A percentile compares a stretch with the other conserved stretches of the same genome.
These are phyloP conservation scores for Coniferiporia sulphurascens DNA, from an alignment of 1,284 basidiomycete genomes.

Conservation along the genomic window DNA sequence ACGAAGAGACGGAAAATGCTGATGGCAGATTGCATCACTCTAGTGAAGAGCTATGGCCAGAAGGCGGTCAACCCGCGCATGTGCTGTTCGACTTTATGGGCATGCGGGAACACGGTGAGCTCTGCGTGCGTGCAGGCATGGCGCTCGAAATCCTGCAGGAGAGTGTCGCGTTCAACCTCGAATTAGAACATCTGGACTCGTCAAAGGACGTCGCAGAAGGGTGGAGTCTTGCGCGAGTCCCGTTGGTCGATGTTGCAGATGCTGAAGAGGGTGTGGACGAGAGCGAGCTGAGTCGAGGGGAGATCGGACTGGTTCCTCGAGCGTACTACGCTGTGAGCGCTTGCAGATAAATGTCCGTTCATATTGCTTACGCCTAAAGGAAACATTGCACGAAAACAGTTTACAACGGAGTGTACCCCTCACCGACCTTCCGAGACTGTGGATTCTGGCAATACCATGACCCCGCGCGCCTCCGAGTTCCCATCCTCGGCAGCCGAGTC, in stretches of 20 bases:
- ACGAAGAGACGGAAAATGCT: background rate
- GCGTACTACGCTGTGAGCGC: constrained; percentile 65
- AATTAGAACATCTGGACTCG: constrained; percentile 38
- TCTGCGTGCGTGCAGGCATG: constrained; percentile 60
- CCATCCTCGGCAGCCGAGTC: background rate
- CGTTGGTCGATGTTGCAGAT: background rate
- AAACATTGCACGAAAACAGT: constrained; percentile 34
- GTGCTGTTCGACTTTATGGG: constrained; percentile 72
- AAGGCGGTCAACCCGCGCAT: constrained; percentile 43
- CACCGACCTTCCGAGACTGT: constrained; percentile 30
- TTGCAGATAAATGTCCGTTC: background rate
- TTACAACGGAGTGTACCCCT: constrained; percentile 54
- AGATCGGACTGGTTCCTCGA: constrained; percentile 64
- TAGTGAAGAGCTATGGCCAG: constrained; percentile 28
- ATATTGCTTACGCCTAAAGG: background rate
- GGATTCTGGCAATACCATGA: constrained; percentile 34
- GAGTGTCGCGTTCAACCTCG: too few relatives aligned
- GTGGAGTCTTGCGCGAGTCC: constrained; percentile 60
- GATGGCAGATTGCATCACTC: background rate
- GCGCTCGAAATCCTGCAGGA: constrained; percentile 42
- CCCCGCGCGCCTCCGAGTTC: constrained; percentile 42
- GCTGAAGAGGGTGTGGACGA: constrained; percentile 22
- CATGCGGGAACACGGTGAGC: constrained; percentile 65
- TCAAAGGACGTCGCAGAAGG: constrained; percentile 50
- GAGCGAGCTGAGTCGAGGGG: constrained; percentile 32